Percentiles rank a stretch among this genome's conserved stretches.
phyloP scores from a whole-genome alignment of 1,284 basidiomycete genomes.

The Athelia psychrophila region DNA sequence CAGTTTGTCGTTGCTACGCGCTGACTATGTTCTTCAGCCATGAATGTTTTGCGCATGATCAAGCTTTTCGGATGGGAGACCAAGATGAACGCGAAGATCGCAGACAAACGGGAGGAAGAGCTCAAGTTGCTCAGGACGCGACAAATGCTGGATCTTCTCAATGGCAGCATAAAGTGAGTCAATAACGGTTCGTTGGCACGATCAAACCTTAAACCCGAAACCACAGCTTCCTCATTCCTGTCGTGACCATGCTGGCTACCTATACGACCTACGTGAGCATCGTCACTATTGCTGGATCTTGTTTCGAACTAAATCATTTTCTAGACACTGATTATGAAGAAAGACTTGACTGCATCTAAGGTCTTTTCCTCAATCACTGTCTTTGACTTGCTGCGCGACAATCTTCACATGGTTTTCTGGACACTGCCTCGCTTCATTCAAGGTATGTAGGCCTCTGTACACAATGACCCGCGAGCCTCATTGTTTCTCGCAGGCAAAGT shows the following conservation, averaged over 20 bases:
- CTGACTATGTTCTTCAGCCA: constrained; percentile 22
- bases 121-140: constrained; percentile 20
- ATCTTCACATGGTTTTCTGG: constrained; percentile 30
- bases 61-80: constrained; percentile 64
- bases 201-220: no score
- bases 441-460: constrained; percentile 11
- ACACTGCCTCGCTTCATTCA: constrained; percentile 15
- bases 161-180: constrained; percentile 34
- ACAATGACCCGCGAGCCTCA: neutral
- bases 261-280: constrained; percentile 51
- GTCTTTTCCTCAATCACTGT: constrained; percentile 35
- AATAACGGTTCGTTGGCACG: neutral
- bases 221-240: constrained; percentile 56
- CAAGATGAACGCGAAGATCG: constrained; percentile 38
- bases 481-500: constrained; percentile 37
- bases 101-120: constrained; percentile 34
- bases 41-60: constrained; percentile 41
- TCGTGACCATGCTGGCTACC: constrained; percentile 67
- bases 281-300: neutral
- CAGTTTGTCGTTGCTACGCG: neutral
- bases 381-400: constrained; percentile 40
- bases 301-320: neutral
- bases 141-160: constrained; percentile 35
- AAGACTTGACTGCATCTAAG: constrained; percentile 20
- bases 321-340: constrained; percentile 32